Evolutionary conservation across 2,329 filamentous ascomycete species (phyloP).

Genomic region (Epichloe festucae): DNA sequence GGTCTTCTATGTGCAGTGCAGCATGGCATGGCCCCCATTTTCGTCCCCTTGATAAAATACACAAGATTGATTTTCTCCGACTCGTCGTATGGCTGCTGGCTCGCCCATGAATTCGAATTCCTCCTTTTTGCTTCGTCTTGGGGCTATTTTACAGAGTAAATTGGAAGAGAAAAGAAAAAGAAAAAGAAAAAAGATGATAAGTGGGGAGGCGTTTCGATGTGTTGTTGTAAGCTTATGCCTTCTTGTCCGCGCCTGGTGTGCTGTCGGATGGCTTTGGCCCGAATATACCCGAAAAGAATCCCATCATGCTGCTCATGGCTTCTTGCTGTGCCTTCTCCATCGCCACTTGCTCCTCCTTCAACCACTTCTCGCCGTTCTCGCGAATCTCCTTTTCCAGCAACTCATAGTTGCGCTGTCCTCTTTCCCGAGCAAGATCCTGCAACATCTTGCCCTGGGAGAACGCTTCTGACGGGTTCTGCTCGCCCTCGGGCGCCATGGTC

Average conservation of each 20-base stretch:
- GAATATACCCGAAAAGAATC: constrained; percentile 39
- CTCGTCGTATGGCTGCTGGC: not conserved
- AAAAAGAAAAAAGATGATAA: not conserved
- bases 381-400: constrained; percentile 79
- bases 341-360: constrained; percentile 81
- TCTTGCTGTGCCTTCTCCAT: constrained; percentile 85
- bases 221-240: constrained; percentile 5
- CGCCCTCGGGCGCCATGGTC: constrained; percentile 49
- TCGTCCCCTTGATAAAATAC: not conserved
- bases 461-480: constrained; percentile 60
- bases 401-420: constrained; percentile 83
- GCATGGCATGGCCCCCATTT: not conserved
- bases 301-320: constrained; percentile 86
- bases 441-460: constrained; percentile 92
- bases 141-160: not conserved
- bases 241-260: constrained; percentile 6
- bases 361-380: constrained; percentile 88
- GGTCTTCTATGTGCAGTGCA: not conserved
- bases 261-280: constrained; percentile 8
- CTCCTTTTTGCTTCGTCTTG: not conserved
- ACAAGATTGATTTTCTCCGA: not conserved
- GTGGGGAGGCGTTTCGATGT: not conserved
- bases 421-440: constrained; percentile 84
- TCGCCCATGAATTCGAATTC: not conserved
- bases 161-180: too few relatives aligned